Evolutionary conservation across 805 yeast species (phyloP), one percentile per base, ranked within the genome.

Genomic region (Alloascoidea africana): DNA sequence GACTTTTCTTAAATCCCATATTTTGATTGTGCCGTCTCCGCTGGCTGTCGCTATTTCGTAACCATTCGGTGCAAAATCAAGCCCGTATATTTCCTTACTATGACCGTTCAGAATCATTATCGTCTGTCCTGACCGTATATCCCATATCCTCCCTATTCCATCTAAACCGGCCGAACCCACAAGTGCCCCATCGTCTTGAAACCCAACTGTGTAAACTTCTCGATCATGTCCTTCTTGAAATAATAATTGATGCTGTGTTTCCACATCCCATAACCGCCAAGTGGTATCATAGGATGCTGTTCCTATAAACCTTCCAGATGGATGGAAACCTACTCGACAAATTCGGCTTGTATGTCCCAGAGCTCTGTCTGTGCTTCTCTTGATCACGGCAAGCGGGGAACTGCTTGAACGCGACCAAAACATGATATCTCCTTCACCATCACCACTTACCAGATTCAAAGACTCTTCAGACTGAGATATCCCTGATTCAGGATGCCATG

Each of bases 211-310:
- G 42, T 70, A 73, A 0, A 86, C 76, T 40, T 75, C 91, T 46
- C 73, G 76, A 1, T 81, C 60, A 51, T 89, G 96, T 0, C 96
- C 96, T 50, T 84, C 94, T 53, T 89, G 97, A 41, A 70, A 62
- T 32, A 70, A 58, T 4, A 89, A 48, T 38, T 73, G 73, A 18
- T 51, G 50, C 13, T 55, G 53, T 3, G 62, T 67, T 8, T 59
- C 56, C 0, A 74, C 44, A 53, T 89, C 96, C 94, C 94, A 87
- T 2, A 84, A 53, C 42, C 84, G 68, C 96, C 96, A 89, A 0
- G 95, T 83, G 44, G 65, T 65, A 55, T 89, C 96, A 49, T 68
- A 77, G 0, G 96, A 86, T 0, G 94, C 79, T 6, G 83, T 67
- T 0, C 76, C 81, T 1, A 80, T 43, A 45, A 53, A 70, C 2